Base-by-base conservation (phyloP, 345 rosid species). In the Heritiera fomes region DNA sequence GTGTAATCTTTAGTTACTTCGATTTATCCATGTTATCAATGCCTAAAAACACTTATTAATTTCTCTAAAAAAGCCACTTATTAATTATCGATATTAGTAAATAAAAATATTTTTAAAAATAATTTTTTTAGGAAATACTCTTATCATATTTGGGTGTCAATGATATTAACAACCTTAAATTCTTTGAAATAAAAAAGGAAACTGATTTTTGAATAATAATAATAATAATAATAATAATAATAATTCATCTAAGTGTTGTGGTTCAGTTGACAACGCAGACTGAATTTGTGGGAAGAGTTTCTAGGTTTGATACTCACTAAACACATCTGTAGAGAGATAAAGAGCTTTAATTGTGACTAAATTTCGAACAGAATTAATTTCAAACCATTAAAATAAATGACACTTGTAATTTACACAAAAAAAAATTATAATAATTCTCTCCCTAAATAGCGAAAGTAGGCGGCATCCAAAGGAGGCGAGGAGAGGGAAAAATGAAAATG, bases 381-480 rank as follows among this genome's bases (percentile, higher is more conserved):
- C 28, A 23, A 23, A 23, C 28, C 28, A 23, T 23, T 23, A 23
- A 23, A 23, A 23, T 23, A 0, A 23, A 23, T 0, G 0, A 23
- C 28, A 23, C 28, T 23, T 23, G 28, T 23, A 23, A 23, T 23
- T 23, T 23, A 23, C 28, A 23, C 28, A 23, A 23, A 23, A 23
- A 23, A 23, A 23, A n/a, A n/a, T n/a, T n/a, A n/a, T n/a, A n/a
- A 34, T 34, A 34, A 56, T 56, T 69, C 18, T 46, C 45, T 43
- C 66, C 63, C 49, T 30, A 77, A 77, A 77, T 77, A 23, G 79
- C 52, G 66, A 77, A 52, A 20, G 73, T 41, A 38, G 79, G 73
- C 73, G 73, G 66, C 63, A 5, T 45, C 63, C 47, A 76, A 62
- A 64, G 63, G 50, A 17, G 72, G 64, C 3, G 20, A 5, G 3